Conservation (phyloP, 1,284 basidiomycete genomes). For the Ustilago bromivora region DNA sequence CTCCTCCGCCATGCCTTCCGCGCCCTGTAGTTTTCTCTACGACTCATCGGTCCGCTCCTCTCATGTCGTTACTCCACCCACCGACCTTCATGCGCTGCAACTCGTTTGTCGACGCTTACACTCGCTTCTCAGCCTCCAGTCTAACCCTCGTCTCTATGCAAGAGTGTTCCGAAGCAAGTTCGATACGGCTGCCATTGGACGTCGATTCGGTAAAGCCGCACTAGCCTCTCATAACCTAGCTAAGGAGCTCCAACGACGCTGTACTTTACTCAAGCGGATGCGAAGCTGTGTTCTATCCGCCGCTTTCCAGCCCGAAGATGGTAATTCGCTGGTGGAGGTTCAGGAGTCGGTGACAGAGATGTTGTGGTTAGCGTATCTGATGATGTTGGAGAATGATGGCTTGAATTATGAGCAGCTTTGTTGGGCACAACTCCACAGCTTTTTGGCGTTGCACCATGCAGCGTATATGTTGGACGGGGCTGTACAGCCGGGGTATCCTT, state of each 20-base stretch:
- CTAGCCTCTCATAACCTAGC: slow-evolving; percentile 47
- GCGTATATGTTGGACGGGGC: slow-evolving; percentile 69
- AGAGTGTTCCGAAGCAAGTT: slow-evolving; percentile 62
- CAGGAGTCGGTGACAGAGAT: slow-evolving; percentile 52
- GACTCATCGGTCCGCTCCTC: slow-evolving; percentile 23
- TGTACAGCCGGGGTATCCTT: slow-evolving; percentile 70
- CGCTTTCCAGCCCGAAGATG: background rate
- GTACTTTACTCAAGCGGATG: slow-evolving; percentile 58
- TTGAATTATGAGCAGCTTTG: slow-evolving; percentile 53
- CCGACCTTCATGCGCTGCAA: slow-evolving; percentile 50
- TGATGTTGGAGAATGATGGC: slow-evolving; percentile 64
- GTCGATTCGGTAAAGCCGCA: slow-evolving; percentile 53
- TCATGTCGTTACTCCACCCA: slow-evolving; percentile 48
- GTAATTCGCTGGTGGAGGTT: slow-evolving; percentile 9
- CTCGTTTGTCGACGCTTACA: slow-evolving; percentile 53
- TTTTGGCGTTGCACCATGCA: slow-evolving; percentile 62
- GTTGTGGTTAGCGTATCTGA: slow-evolving; percentile 63
- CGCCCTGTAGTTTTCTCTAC: slow-evolving; percentile 43
- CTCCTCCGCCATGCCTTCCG: slow-evolving; percentile 29
- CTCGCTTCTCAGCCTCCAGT: slow-evolving; percentile 43
- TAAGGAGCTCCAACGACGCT: slow-evolving; percentile 54
- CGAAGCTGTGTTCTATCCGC: slow-evolving; percentile 23
- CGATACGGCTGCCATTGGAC: slow-evolving; percentile 56
- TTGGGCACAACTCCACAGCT: slow-evolving; percentile 56
- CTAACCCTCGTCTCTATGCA: slow-evolving; percentile 62